Evolutionary conservation across 202 grass and related monocot species (phyloP).

Genomic region (Schoenoplectus tabernaemontani): DNA sequence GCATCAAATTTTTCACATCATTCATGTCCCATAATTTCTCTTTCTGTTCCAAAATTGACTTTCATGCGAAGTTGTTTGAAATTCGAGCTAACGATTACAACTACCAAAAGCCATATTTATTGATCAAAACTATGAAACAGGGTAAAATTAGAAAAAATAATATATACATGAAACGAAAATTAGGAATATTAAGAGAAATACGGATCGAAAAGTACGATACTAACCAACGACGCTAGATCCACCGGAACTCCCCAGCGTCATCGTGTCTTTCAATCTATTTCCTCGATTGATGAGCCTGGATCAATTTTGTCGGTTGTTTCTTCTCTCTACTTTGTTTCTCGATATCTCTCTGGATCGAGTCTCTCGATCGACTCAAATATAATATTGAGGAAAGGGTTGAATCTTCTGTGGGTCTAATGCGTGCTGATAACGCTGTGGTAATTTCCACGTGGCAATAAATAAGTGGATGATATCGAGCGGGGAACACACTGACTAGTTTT

Average conservation of each 20-base stretch:
- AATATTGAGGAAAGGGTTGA: conserved; percentile 6
- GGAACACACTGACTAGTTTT: background rate
- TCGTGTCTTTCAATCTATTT: conserved; percentile 6
- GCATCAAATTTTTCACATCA: conserved; percentile 2
- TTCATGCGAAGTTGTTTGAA: background rate
- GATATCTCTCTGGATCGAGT: conserved; percentile 1
- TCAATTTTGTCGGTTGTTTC: background rate
- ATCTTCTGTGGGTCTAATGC: conserved; percentile 25
- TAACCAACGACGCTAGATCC: conserved; percentile 61
- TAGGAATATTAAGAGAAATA: background rate
- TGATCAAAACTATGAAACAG: background rate
- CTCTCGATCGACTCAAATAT: background rate
- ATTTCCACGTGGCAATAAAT: background rate
- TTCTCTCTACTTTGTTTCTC: background rate
- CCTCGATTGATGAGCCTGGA: background rate
- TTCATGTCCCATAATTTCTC: background rate
- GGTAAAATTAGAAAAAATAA: too few species aligned
- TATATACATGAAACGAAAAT: background rate
- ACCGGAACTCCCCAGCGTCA: conserved; percentile 56
- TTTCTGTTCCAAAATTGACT: background rate
- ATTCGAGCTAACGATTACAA: background rate
- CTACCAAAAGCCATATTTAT: conserved; percentile 5
- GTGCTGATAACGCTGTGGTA: conserved; percentile 21
- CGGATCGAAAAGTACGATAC: background rate
- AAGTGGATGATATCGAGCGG: background rate